phyloP scores from a whole-genome alignment of 306 rosid species.

The Dalbergia cultrata region DNA sequence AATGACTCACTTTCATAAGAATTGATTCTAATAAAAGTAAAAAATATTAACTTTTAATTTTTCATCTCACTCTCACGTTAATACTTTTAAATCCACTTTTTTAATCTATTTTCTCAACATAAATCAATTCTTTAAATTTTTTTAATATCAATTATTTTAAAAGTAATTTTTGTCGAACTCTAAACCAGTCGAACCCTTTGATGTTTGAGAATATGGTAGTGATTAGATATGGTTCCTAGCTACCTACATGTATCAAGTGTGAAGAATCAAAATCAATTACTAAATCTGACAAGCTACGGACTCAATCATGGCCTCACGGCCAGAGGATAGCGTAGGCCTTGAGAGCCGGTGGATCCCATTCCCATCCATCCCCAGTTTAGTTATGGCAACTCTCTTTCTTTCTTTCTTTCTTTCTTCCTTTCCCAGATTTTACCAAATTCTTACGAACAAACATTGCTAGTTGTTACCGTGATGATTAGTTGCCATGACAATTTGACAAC shows the following conservation, averaged over 20 bases:
- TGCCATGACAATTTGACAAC: constrained; percentile 29
- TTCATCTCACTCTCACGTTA: too few species aligned
- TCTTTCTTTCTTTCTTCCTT: too few species aligned
- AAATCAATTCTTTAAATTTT: too few species aligned
- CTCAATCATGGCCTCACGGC: background rate
- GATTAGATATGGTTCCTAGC: background rate
- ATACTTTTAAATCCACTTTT: too few species aligned
- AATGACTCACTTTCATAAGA: too few species aligned
- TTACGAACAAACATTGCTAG: background rate
- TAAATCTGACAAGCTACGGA: constrained; percentile 23
- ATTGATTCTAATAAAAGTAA: too few species aligned
- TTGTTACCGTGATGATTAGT: constrained; percentile 7
- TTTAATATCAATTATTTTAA: too few species aligned
- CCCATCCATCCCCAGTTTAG: background rate
- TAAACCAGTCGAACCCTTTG: too few species aligned
- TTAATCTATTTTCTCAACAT: too few species aligned
- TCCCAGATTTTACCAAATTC: background rate
- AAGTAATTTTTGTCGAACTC: too few species aligned
- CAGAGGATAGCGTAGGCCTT: constrained; percentile 20
- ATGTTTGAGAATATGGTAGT: background rate
- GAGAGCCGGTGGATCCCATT: constrained; percentile 26
- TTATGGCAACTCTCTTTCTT: background rate
- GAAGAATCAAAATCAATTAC: constrained; percentile 23
- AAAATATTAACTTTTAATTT: too few species aligned
- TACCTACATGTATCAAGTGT: background rate